These are phyloP conservation scores for Syzygium oleosum DNA, from an alignment of 345 rosid genomes.

Conservation along the genomic window DNA sequence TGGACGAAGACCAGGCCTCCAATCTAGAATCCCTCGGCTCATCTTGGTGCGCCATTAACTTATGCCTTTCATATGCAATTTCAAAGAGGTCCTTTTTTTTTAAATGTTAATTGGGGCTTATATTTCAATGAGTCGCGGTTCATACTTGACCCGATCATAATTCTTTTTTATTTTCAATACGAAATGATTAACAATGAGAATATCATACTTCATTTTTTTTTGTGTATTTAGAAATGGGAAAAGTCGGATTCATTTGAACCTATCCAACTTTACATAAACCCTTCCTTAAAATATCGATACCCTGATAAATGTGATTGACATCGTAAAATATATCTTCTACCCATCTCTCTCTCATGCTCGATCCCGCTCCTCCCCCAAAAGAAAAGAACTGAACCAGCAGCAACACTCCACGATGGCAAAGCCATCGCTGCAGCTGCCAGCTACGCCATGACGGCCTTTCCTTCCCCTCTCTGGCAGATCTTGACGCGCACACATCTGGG, in stretches of 20 bases:
- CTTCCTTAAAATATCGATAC: neutral
- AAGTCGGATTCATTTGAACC: neutral
- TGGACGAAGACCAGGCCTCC: neutral
- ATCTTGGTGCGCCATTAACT: neutral
- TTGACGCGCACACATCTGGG: neutral
- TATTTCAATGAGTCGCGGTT: neutral
- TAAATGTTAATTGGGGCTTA: neutral
- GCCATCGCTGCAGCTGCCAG: neutral
- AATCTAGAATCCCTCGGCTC: too few relatives aligned
- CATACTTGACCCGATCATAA: neutral
- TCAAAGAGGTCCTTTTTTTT: neutral
- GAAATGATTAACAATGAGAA: neutral
- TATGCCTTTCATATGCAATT: neutral
- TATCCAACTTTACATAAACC: neutral
- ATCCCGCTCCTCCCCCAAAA: neutral
- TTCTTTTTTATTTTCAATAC: too few relatives aligned
- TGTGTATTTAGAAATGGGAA: neutral
- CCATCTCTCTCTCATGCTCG: neutral
- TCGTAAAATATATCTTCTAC: neutral
- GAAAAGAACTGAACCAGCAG: neutral
- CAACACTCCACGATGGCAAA: neutral
- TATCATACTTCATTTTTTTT: neutral
- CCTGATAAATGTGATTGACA: neutral
- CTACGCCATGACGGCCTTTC: neutral
- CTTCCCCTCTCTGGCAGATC: neutral